Conservation (phyloP, 805 yeast genomes). For the Suhomyces sp. region DNA sequence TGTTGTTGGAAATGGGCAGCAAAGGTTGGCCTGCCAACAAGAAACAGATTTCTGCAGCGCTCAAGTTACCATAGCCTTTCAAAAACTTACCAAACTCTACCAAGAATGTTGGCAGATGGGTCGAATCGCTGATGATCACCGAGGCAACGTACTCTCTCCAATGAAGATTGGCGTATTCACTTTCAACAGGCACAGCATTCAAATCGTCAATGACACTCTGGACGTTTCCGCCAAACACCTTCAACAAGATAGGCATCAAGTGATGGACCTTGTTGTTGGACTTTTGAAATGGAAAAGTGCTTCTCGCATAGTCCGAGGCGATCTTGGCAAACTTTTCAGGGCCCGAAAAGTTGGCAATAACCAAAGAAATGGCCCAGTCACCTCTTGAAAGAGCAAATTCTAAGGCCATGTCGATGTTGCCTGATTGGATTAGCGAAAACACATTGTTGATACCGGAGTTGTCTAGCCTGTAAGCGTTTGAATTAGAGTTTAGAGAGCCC, state of each 20-base stretch:
- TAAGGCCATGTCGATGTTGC: constrained; percentile 67
- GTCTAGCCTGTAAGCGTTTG: constrained; percentile 44
- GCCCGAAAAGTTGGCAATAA: constrained; percentile 66
- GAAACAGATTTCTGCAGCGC: constrained; percentile 46
- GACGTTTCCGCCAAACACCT: constrained; percentile 62
- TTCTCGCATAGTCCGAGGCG: constrained; percentile 54
- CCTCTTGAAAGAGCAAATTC: constrained; percentile 56
- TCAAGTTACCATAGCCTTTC: constrained; percentile 19
- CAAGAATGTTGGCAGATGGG: constrained; percentile 38
- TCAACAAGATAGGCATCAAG: constrained; percentile 55
- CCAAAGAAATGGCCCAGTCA: constrained; percentile 75
- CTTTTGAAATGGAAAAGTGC: constrained; percentile 42
- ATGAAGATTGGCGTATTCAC: constrained; percentile 48
- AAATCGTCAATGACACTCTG: constrained; percentile 52
- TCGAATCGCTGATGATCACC: constrained; percentile 33
- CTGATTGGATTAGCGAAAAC: constrained; percentile 48
- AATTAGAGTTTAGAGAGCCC: constrained; percentile 22
- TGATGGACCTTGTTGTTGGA: constrained; percentile 39
- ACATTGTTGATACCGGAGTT: constrained; percentile 31
- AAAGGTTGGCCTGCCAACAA: constrained; percentile 48
- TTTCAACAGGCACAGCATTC: constrained; percentile 36
- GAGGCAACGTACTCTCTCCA: constrained; percentile 49
- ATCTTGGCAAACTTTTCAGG: constrained; percentile 57
- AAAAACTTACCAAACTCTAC: constrained; percentile 52
- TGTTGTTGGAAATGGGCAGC: constrained; percentile 19